Evolutionary conservation across 176 grass and related monocot genomes (phyloP), one percentile per base, ranked within the genome.

Genomic region (Pharus latifolius): DNA sequence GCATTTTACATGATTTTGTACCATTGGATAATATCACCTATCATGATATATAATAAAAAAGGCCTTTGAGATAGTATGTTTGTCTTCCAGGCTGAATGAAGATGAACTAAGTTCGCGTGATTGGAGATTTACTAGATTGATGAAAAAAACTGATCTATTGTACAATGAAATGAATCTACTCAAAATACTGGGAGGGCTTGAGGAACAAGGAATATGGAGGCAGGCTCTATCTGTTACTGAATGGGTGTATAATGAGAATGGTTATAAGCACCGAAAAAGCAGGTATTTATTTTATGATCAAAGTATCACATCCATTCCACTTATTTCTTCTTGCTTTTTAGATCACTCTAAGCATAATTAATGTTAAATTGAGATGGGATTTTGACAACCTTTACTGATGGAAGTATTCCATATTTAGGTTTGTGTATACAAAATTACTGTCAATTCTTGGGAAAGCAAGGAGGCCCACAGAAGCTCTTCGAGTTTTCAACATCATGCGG

Each of bases 381-480:
- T 24, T 31, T 40, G 24, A 32, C 23, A 41, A 24, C 7, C 29
- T 49, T 59, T 32, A 59, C 52, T 72, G 65, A 73, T 59, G 50
- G 32, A 35, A 72, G n/a, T 65, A 1, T 75, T 35, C 35, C 26
- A 19, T 66, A 63, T 89, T 7, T 72, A 96, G 92, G 80, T 96
- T 96, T 84, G 93, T 96, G 29, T 96, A 96, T 53, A 96, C 93
- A 1, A 96, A 96, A 46, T 72, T 92, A 70, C 70, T 96, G 51
- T 84, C 85, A 32, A 73, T 96, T 67, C 83, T 96, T 27, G 88
- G 93, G 60, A 96, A 96, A 75, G 81, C 85, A 81, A 80, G 62
- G 83, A 87, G 34, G 37, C 64, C 85, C 71, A 87, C 24, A 82
- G 93, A 97, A 87, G 89, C 89, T 77, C 77, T 92, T 77, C 64